Percentiles rank a stretch among this genome's conserved stretches.
phyloP scores from a whole-genome alignment of 768 basidiomycete species.

The Pulveroboletus sp. region DNA sequence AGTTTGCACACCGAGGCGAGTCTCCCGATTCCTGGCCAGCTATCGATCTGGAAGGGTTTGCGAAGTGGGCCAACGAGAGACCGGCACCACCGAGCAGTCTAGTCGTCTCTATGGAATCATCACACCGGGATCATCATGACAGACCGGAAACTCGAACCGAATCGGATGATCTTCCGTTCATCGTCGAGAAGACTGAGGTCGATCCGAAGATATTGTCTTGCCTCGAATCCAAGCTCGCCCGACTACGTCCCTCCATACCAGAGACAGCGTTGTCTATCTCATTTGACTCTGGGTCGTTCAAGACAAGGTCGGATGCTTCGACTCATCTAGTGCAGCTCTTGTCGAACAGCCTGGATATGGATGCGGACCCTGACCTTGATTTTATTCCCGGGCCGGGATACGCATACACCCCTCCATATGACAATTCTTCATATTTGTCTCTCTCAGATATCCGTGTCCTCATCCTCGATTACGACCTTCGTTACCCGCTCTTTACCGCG shows the following conservation, averaged over 20 bases:
- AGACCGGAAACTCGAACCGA: not conserved
- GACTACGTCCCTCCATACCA: constrained; percentile 7
- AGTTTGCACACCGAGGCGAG: not conserved
- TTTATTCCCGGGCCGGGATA: constrained; percentile 9
- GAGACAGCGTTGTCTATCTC: constrained; percentile 7
- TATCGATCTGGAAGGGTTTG: constrained; percentile 36
- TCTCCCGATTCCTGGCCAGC: constrained; percentile 11
- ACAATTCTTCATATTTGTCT: constrained; percentile 14
- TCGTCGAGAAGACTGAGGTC: not conserved
- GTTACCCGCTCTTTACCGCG: constrained; percentile 38
- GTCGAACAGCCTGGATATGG: constrained; percentile 6
- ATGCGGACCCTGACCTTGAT: constrained; percentile 2
- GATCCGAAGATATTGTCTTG: constrained; percentile 19
- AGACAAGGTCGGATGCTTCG: constrained; percentile 8
- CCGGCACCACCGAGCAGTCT: constrained; percentile 28
- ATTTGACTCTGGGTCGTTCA: constrained; percentile 4
- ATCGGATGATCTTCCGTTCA: not conserved
- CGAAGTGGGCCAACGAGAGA: constrained; percentile 34
- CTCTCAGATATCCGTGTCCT: constrained; percentile 39
- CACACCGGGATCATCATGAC: constrained; percentile 9
- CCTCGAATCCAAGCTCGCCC: constrained; percentile 15
- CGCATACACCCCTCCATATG: constrained; percentile 11
- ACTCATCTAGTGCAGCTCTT: constrained; percentile 13
- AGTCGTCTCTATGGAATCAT: constrained; percentile 33
- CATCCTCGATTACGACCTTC: constrained; percentile 50